Base-by-base conservation (phyloP, 1,139 yeast species). In the Scheffersomyces quercinus region DNA sequence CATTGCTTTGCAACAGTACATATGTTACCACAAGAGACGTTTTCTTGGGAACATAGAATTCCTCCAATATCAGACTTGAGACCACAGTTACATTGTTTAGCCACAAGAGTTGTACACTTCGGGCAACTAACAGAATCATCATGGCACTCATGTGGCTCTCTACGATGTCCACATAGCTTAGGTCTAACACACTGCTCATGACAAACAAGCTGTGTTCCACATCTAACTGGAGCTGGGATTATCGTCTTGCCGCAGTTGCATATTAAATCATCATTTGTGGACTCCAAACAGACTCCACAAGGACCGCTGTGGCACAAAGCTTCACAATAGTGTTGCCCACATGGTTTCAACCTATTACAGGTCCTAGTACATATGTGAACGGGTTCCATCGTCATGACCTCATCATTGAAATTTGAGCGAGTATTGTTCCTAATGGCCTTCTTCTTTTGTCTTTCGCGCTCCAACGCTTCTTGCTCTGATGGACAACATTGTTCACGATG, bases 181-280 rank as follows among this genome's bases (percentile, higher is more conserved):
- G 68, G 70, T 42, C 90, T 70, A 3, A 70, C 67, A 64, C 97
- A 90, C 49, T 81, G 91, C 49, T 81, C 77, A 28, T 70, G 73
- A 66, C 98, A 90, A 5, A 93, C 86, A 28, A 82, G 61, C 38
- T 67, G 72, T 0, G 93, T 81, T 10, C 97, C 97, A 67, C 98
- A 90, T 52, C 97, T 73, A 9, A 89, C 90, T 0, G 98, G 98
- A 0, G 97, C 97, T 40, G 77, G 77, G 8, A 89, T 70, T 3
- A 85, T 74, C 0, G 97, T 90, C 46, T 78, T 75, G 1, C 97
- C 97, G 70, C 98, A 90, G 44, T 86, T 77, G 59, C 98, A 90
- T 2, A 83, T 76, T 53, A 88, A 69, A 59, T 90, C 97, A 28
- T 88, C 93, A 41, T 83, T 81, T 10, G 89, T 78, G 4, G 96